A percentile compares a stretch with the other conserved stretches of the same genome.
Conservation (phyloP, 352 stramenopile genomes). For the Phytopythium mirpurense region DNA sequence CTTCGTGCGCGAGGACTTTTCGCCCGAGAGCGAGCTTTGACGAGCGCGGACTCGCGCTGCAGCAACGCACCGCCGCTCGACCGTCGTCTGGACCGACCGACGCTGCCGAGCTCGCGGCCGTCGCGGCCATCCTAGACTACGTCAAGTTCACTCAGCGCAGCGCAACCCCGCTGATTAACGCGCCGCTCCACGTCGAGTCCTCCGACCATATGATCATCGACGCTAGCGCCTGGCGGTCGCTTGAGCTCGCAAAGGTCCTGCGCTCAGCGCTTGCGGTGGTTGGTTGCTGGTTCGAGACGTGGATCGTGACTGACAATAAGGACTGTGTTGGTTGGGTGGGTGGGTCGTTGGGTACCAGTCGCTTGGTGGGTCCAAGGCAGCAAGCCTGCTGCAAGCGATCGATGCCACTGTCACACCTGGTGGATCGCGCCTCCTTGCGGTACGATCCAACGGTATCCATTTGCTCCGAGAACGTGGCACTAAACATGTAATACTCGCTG, state of each 20-base stretch:
- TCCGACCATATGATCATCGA: slow-evolving; percentile 82
- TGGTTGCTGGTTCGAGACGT: too few relatives aligned
- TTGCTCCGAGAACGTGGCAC: too few relatives aligned
- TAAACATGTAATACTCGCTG: too few relatives aligned
- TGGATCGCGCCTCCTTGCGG: slow-evolving; percentile 60
- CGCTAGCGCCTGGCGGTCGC: slow-evolving; percentile 58
- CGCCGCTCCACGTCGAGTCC: slow-evolving; percentile 52
- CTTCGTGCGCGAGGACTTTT: slow-evolving; percentile 60
- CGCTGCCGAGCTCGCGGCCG: slow-evolving; percentile 26
- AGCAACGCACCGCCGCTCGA: background rate
- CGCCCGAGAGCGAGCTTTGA: slow-evolving; percentile 26
- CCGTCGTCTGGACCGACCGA: slow-evolving; percentile 11
- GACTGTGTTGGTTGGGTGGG: too few relatives aligned
- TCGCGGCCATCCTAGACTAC: slow-evolving; percentile 59
- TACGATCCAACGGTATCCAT: slow-evolving; percentile 13
- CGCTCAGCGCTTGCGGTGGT: background rate
- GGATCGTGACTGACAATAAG: too few relatives aligned
- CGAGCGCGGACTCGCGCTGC: background rate
- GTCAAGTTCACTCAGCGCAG: slow-evolving; percentile 56
- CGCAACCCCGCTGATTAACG: slow-evolving; percentile 21
- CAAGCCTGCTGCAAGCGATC: slow-evolving; percentile 64
- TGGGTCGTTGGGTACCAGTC: slow-evolving; percentile 17
- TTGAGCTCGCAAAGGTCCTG: slow-evolving; percentile 53
- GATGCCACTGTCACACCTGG: slow-evolving; percentile 54
- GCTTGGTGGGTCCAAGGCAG: slow-evolving; percentile 43